Percentiles rank a stretch among this genome's conserved stretches.
Conservation (phyloP, 768 basidiomycete species). For the Rhodosporidiobolus odoratus region DNA sequence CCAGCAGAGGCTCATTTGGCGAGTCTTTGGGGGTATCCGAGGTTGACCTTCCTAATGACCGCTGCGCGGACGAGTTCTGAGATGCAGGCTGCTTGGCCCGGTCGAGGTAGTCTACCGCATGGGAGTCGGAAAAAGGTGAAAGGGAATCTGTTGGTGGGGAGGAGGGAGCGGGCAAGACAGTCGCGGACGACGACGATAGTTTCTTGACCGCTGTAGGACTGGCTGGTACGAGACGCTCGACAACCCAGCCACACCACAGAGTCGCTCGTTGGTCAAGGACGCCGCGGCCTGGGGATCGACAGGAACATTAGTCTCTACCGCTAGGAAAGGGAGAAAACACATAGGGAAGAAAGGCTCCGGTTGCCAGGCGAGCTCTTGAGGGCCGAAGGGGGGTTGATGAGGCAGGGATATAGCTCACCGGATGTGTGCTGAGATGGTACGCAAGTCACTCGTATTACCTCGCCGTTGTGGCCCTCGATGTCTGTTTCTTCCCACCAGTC, state of each 20-base stretch:
- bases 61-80: no score
- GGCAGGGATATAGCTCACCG: conserved; percentile 39
- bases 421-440: conserved; percentile 50
- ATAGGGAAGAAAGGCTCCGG: not conserved
- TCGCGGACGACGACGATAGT: not conserved
- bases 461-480: not conserved
- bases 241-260: conserved; percentile 51
- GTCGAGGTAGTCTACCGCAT: no score
- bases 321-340: not conserved
- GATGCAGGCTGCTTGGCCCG: no score
- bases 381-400: no score
- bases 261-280: conserved; percentile 45
- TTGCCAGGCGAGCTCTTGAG: no score
- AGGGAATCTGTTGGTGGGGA: not conserved
- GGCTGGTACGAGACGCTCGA: conserved; percentile 41
- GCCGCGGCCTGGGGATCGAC: conserved; percentile 43
- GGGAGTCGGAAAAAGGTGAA: not conserved
- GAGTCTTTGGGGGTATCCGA: not conserved
- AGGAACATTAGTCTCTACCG: no score
- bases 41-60: not conserved
- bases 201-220: no score
- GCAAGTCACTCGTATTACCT: conserved; percentile 43
- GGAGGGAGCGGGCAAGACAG: no score
- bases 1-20: no score
- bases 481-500: conserved; percentile 51